These are phyloP conservation scores for Tulasnella sp. DNA, from an alignment of 768 basidiomycete species.

Conservation along the genomic window DNA sequence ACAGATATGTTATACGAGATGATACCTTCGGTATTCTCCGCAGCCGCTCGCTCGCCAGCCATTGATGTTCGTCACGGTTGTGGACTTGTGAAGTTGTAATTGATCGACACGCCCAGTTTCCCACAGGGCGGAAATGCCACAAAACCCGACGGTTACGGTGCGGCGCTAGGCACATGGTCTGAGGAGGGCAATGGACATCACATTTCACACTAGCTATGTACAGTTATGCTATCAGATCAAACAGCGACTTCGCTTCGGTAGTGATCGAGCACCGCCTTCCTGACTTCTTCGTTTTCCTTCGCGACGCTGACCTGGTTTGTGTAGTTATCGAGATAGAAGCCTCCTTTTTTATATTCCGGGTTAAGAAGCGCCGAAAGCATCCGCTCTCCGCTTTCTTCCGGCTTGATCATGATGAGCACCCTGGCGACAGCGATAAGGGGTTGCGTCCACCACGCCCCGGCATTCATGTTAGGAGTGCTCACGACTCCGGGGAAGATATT, in stretches of 20 bases:
- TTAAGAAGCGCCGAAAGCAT: constrained; percentile 21
- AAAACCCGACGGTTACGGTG: neutral
- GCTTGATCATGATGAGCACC: neutral
- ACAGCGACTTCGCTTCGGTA: neutral
- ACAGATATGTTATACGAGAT: no score
- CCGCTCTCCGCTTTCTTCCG: constrained; percentile 25
- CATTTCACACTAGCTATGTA: neutral
- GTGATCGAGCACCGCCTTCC: constrained; percentile 7
- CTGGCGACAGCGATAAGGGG: neutral
- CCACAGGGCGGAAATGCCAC: neutral
- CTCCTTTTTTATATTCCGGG: constrained; percentile 9
- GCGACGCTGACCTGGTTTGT: neutral
- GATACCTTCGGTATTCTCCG: no score
- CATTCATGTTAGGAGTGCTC: constrained; percentile 31
- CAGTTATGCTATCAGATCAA: neutral
- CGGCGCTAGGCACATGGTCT: no score
- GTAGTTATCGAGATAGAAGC: constrained; percentile 28
- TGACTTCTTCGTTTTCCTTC: neutral
- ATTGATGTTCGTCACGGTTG: no score
- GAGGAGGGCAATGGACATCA: neutral
- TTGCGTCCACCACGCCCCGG: neutral
- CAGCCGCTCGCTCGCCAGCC: no score
- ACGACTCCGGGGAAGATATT: constrained; percentile 28
- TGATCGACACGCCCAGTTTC: neutral
- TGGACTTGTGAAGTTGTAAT: neutral